These are phyloP conservation scores for Adansonia digitata DNA, from an alignment of 345 rosid species.

Conservation along the genomic window DNA sequence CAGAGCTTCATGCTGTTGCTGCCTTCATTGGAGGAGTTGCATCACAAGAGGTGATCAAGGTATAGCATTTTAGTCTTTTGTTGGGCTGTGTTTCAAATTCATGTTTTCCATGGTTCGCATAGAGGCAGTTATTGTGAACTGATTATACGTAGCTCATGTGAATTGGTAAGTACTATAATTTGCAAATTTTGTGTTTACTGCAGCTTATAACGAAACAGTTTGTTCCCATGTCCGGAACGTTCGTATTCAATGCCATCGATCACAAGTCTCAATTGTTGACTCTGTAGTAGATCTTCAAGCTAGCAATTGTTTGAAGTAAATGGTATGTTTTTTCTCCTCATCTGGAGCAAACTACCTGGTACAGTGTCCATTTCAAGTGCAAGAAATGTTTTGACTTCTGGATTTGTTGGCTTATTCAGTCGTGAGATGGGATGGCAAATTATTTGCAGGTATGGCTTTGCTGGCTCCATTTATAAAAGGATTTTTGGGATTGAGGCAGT, in stretches of 20 bases:
- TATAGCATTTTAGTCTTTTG: constrained; percentile 16
- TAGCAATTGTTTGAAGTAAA: not conserved
- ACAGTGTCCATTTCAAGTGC: not conserved
- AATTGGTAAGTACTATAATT: not conserved
- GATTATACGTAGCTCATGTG: not conserved
- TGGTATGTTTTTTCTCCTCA: not conserved
- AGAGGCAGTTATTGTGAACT: not conserved
- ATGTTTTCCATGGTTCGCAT: no score
- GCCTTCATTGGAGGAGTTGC: constrained; percentile 92
- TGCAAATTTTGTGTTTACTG: constrained; percentile 2
- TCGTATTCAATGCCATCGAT: constrained; percentile 89
- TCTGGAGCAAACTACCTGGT: not conserved
- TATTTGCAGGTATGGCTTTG: not conserved
- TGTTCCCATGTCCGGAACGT: constrained; percentile 83
- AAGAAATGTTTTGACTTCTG: not conserved
- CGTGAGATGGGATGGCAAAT: not conserved
- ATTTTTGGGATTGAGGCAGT: not conserved
- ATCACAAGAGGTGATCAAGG: constrained; percentile 96
- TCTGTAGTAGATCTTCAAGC: constrained; percentile 29
- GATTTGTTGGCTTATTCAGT: not conserved
- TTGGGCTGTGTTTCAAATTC: constrained; percentile 11
- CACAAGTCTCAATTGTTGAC: constrained; percentile 79
- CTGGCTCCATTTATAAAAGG: not conserved
- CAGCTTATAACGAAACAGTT: constrained; percentile 94
- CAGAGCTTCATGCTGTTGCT: constrained; percentile 93